Base-by-base conservation (phyloP, 2,329 filamentous ascomycete species). In the Bertia moriformis region DNA sequence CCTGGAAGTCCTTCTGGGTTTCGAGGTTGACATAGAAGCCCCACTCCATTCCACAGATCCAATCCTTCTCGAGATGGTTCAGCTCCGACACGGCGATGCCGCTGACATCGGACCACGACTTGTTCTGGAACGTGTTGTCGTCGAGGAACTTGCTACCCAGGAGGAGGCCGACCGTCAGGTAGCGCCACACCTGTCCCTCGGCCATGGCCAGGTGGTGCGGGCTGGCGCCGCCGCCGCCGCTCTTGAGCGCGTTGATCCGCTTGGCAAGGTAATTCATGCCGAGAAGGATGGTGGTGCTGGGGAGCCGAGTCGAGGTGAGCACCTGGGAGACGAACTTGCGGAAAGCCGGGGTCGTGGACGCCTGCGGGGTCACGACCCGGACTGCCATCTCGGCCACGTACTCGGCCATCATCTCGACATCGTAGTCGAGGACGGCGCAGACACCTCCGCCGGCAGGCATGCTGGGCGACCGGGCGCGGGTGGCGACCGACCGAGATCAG, bases 111-210 rank as follows among this genome's bases (percentile, higher is more conserved):
- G 88, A 85, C 88, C 88, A 95, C 1, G 88, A 94, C 40, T 85
- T 82, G 63, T 94, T 95, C 68, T 94, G 88, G 61, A 95, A 95
- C 4, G 88, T 95, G 62, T 94, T 94, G 67, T 94, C 88, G 52
- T 95, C 88, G 47, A 94, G 67, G 52, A 94, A 95, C 64, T 95
- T 95, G 74, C 86, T 93, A 43, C 86, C 88, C 39, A 95, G 69
- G 39, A 95, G 71, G 41, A 95, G 65, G 4, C 83, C 77, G 27
- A 89, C 82, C 4, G 87, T 93, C 46, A 94, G 70, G 64, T 93
- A 80, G 43, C 86, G 82, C 69, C 89, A 93, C 40, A 93, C 72
- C 54, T 91, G 79, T 33, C 80, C 81, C 48, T 77, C 72, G 40
- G 66, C 73, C 30, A 71, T 63, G 44, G 64, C 67, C 50, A 72